Percentiles rank a stretch among this genome's conserved stretches.
Conservation (phyloP, 1,284 basidiomycete genomes). For the Trichosporon asahii region DNA sequence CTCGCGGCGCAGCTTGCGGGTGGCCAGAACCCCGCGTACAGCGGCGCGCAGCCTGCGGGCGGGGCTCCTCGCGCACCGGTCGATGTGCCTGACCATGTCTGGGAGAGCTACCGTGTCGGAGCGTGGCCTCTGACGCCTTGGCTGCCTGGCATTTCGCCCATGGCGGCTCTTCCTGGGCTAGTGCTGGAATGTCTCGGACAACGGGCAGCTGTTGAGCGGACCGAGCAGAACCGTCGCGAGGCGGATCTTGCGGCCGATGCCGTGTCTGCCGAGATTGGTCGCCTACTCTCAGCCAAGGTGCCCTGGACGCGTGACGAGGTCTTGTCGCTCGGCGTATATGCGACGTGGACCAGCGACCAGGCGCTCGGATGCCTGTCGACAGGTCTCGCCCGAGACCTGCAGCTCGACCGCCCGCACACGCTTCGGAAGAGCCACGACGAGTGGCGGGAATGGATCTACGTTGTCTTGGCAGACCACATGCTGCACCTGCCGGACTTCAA, state of each 20-base stretch:
- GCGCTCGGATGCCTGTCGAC: conserved; percentile 39
- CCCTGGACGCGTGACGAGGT: conserved; percentile 46
- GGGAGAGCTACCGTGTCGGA: conserved; percentile 41
- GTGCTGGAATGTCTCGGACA: conserved; percentile 39
- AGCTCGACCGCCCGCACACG: conserved; percentile 32
- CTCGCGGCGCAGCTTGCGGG: conserved; percentile 14
- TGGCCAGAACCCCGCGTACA: not conserved
- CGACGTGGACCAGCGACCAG: conserved; percentile 47
- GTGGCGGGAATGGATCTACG: conserved; percentile 50
- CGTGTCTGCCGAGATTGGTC: conserved; percentile 33
- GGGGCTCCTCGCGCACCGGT: conserved; percentile 1
- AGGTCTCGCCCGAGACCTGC: conserved; percentile 37
- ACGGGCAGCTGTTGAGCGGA: conserved; percentile 31
- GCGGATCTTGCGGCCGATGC: conserved; percentile 28
- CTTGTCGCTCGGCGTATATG: conserved; percentile 42
- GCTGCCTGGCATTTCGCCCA: conserved; percentile 43
- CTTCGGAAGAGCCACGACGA: conserved; percentile 38
- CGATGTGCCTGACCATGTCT: conserved; percentile 34
- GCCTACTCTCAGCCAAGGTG: conserved; percentile 28
- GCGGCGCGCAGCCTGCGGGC: not conserved
- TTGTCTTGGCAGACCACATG: conserved; percentile 49
- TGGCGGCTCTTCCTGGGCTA: conserved; percentile 35
- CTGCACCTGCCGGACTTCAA: conserved; percentile 38
- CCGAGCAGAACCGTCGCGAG: conserved; percentile 30
- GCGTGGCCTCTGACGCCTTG: conserved; percentile 49